These are phyloP conservation scores for Penicillium canescens DNA, from an alignment of 495 filamentous ascomycete genomes.

Conservation along the genomic window DNA sequence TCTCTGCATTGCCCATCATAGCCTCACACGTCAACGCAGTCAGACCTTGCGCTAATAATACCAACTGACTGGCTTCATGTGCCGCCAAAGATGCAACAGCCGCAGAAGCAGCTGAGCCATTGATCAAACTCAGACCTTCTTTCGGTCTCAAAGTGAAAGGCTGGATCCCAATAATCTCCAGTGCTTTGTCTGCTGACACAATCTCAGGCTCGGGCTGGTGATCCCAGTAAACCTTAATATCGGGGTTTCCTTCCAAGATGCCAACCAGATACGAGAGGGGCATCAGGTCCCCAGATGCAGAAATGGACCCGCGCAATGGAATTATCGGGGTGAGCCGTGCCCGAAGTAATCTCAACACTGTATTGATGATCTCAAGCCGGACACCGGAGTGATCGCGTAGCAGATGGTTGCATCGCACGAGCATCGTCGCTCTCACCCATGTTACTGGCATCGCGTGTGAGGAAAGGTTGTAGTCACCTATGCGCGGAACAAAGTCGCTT, in stretches of 20 bases:
- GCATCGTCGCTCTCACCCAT: slow-evolving; percentile 44
- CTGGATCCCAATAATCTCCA: slow-evolving; percentile 40
- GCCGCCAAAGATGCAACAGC: slow-evolving; percentile 52
- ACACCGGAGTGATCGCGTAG: slow-evolving; percentile 60
- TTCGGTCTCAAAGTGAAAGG: slow-evolving; percentile 57
- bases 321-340: slow-evolving; percentile 54
- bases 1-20: slow-evolving; percentile 50
- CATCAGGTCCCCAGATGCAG: slow-evolving; percentile 66
- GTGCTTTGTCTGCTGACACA: slow-evolving; percentile 31
- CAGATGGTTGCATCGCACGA: slow-evolving; percentile 57
- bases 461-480: background rate
- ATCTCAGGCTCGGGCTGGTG: slow-evolving; percentile 15
- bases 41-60: slow-evolving; percentile 56
- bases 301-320: slow-evolving; percentile 65
- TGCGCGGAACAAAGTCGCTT: background rate
- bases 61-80: slow-evolving; percentile 53
- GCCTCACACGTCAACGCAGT: slow-evolving; percentile 41
- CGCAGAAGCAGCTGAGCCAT: slow-evolving; percentile 60
- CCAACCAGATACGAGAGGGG: slow-evolving; percentile 64
- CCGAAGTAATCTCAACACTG: slow-evolving; percentile 44
- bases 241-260: slow-evolving; percentile 56
- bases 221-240: slow-evolving; percentile 38
- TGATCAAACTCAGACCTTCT: slow-evolving; percentile 64
- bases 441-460: slow-evolving; percentile 34
- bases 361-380: slow-evolving; percentile 44